Conservation (phyloP, 169 alveolate species). For the Eimeria maxima region DNA sequence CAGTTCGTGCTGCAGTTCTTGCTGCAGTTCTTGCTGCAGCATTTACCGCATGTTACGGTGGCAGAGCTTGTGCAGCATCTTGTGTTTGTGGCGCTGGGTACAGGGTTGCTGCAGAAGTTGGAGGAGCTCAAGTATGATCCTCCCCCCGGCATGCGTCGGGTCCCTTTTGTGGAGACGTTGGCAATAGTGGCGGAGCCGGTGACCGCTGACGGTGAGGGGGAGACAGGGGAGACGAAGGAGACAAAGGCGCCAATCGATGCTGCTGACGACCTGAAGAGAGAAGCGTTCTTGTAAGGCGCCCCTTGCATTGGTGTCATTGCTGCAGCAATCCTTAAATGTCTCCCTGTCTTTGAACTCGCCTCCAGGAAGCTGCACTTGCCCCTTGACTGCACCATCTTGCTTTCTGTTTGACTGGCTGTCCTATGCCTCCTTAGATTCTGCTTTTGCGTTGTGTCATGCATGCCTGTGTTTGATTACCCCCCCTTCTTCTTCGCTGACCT, state of each 20-base stretch:
- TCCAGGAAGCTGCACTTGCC: not conserved
- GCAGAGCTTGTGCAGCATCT: not conserved
- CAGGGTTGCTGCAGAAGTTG: slow-evolving; percentile 75
- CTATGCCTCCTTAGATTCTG: too few species aligned
- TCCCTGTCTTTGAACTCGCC: not conserved
- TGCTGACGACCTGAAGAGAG: slow-evolving; percentile 66
- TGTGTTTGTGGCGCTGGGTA: not conserved
- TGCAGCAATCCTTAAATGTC: not conserved
- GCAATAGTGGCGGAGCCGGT: slow-evolving; percentile 58
- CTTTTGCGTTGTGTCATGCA: too few species aligned
- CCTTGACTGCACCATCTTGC: too few species aligned
- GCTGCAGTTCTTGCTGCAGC: slow-evolving; percentile 24
- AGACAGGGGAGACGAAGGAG: not conserved
- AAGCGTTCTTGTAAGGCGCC: slow-evolving; percentile 42
- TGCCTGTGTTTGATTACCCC: too few species aligned
- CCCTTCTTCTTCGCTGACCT: too few species aligned
- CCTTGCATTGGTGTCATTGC: not conserved
- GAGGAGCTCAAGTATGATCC: slow-evolving; percentile 76
- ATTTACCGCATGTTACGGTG: not conserved
- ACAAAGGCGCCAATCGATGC: not conserved
- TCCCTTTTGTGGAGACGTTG: slow-evolving; percentile 82
- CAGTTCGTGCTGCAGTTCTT: not conserved
- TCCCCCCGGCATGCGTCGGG: slow-evolving; percentile 80
- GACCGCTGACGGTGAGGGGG: not conserved
- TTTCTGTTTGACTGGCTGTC: not conserved